Conservation (phyloP, 176 grass and related monocot genomes). For the Aegilops speltoides region DNA sequence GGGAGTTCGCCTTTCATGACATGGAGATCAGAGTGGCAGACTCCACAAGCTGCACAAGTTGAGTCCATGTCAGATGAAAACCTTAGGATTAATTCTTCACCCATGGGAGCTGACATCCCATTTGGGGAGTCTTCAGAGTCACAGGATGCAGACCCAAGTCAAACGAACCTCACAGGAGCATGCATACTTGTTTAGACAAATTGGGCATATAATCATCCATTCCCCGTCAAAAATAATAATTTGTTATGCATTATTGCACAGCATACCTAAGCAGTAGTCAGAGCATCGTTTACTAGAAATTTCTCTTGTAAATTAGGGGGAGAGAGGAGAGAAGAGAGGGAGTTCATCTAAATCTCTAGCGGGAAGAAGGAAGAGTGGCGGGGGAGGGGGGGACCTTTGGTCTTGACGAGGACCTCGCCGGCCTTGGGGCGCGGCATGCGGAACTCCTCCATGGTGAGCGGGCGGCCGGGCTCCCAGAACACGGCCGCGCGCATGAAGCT, state of each 20-base stretch:
- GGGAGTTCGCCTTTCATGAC: conserved; percentile 94
- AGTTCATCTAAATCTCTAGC: neutral
- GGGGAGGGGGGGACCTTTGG: conserved; percentile 52
- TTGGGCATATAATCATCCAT: neutral
- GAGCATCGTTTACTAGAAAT: neutral
- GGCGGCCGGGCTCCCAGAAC: conserved; percentile 96
- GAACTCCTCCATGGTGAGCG: conserved; percentile 90
- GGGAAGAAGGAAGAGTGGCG: neutral
- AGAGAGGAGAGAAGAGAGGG: no score
- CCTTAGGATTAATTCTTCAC: neutral
- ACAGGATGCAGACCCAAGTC: neutral
- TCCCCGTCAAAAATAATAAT: neutral
- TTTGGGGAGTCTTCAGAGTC: neutral
- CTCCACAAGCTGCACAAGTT: conserved; percentile 73
- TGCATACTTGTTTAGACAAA: neutral
- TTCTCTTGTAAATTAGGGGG: neutral
- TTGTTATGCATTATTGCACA: neutral
- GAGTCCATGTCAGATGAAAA: neutral
- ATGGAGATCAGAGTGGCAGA: conserved; percentile 96
- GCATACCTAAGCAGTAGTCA: neutral
- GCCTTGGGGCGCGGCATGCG: conserved; percentile 91
- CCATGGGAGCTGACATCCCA: neutral
- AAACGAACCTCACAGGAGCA: neutral
- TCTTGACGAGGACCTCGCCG: conserved; percentile 91
- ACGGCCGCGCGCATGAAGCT: conserved; percentile 83